Conservation (phyloP, 1,284 basidiomycete species). For the Leccinum angustisporum region DNA sequence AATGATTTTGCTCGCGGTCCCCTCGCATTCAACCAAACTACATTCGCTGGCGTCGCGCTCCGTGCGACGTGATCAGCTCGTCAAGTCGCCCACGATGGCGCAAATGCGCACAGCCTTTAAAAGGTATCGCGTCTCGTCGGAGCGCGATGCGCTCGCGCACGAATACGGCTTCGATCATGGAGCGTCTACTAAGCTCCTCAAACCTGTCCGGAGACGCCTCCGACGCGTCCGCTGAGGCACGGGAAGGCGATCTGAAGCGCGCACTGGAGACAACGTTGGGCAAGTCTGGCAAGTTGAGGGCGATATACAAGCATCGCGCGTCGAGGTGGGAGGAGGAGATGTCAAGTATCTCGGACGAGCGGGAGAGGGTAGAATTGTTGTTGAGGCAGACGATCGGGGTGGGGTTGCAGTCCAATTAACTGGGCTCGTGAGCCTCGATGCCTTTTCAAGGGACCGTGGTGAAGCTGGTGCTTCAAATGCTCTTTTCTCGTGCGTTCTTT, state of each 20-base stretch:
- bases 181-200: slow-evolving; percentile 50
- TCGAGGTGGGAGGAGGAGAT: slow-evolving; percentile 71
- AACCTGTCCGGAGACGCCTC: slow-evolving; percentile 51
- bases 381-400: slow-evolving; percentile 62
- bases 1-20: slow-evolving; percentile 56
- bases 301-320: slow-evolving; percentile 67
- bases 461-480: background rate
- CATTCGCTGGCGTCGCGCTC: slow-evolving; percentile 64
- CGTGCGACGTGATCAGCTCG: slow-evolving; percentile 56
- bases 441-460: background rate
- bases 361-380: slow-evolving; percentile 64
- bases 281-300: slow-evolving; percentile 56
- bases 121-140: slow-evolving; percentile 55
- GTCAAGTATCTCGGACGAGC: slow-evolving; percentile 58
- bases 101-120: slow-evolving; percentile 57
- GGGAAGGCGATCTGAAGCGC: slow-evolving; percentile 51
- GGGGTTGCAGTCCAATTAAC: slow-evolving; percentile 23
- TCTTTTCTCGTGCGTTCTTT: background rate
- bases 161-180: slow-evolving; percentile 49
- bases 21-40: slow-evolving; percentile 65
- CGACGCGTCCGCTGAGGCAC: slow-evolving; percentile 36
- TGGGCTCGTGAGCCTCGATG: background rate
- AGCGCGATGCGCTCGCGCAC: slow-evolving; percentile 46
- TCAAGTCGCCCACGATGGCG: slow-evolving; percentile 48
- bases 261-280: slow-evolving; percentile 64